These are phyloP conservation scores for Lactarius tabidus DNA, from an alignment of 768 basidiomycete genomes.

Conservation along the genomic window DNA sequence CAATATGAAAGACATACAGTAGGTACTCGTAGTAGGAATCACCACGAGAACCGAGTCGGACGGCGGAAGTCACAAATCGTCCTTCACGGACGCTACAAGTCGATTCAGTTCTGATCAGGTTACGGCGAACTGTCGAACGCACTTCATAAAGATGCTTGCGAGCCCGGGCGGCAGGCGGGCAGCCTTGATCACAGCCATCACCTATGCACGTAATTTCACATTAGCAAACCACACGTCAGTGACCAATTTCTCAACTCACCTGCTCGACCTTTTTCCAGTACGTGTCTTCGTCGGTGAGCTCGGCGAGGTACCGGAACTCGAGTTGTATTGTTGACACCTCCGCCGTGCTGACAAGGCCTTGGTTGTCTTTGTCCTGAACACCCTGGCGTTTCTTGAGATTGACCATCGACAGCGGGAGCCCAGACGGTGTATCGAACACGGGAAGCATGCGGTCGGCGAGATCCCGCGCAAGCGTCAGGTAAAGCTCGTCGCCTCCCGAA, in stretches of 20 bases:
- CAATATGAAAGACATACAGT: conserved; percentile 45
- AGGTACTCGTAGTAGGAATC: conserved; percentile 95
- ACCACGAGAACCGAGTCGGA: conserved; percentile 86
- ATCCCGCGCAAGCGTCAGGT: conserved; percentile 72
- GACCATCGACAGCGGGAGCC: conserved; percentile 75
- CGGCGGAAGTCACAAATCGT: conserved; percentile 58
- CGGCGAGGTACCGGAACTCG: conserved; percentile 84
- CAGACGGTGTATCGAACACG: conserved; percentile 75
- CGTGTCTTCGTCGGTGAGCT: conserved; percentile 66
- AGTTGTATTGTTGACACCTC: conserved; percentile 89
- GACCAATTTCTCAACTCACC: conserved; percentile 38
- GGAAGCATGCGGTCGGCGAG: conserved; percentile 84
- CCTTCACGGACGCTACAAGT: conserved; percentile 45
- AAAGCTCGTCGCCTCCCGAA: conserved; percentile 60
- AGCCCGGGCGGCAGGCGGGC: conserved; percentile 66
- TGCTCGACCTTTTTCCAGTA: conserved; percentile 83
- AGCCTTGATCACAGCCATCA: conserved; percentile 66
- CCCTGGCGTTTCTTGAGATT: conserved; percentile 66
- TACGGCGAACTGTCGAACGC: conserved; percentile 8
- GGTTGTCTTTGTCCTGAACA: conserved; percentile 53
- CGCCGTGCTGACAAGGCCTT: conserved; percentile 68
- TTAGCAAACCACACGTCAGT: neutral
- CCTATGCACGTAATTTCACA: conserved; percentile 33
- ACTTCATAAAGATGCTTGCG: conserved; percentile 85
- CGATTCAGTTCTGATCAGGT: neutral